These are phyloP conservation scores for Nakataea oryzae DNA, from an alignment of 2,329 filamentous ascomycete species.

Conservation along the genomic window DNA sequence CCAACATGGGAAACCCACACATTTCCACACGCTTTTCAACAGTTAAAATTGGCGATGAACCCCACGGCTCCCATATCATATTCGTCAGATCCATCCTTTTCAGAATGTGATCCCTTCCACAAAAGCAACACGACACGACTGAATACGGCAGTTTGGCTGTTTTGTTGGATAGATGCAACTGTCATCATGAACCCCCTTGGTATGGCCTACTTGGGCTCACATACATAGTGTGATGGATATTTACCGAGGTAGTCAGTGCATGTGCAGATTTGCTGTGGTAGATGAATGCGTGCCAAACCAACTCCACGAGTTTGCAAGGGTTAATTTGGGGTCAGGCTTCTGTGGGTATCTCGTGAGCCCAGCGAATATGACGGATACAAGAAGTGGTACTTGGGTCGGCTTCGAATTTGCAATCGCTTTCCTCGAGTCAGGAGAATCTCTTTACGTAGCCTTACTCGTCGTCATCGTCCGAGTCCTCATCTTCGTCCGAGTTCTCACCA, in stretches of 20 bases:
- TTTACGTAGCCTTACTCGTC: conserved; percentile 24
- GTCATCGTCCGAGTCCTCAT: conserved; percentile 50
- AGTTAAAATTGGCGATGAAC: background rate
- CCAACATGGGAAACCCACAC: no score
- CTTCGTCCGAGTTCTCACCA: conserved; percentile 49
- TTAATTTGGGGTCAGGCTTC: background rate
- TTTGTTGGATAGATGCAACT: background rate
- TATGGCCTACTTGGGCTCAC: background rate
- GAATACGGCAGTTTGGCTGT: background rate
- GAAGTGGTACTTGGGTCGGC: background rate
- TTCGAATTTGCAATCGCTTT: background rate
- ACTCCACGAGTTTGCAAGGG: background rate
- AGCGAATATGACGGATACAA: background rate
- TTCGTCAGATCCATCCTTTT: background rate
- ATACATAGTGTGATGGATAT: background rate
- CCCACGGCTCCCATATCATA: background rate
- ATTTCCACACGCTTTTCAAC: background rate
- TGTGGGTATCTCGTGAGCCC: background rate
- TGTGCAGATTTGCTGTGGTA: no score
- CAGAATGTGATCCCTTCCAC: background rate
- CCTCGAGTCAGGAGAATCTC: background rate
- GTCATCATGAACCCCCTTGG: no score
- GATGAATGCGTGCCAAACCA: background rate
- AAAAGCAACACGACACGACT: background rate
- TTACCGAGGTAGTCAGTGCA: no score